These are phyloP conservation scores for Penicillium cataractarum DNA, from an alignment of 495 filamentous ascomycete genomes.

Conservation along the genomic window DNA sequence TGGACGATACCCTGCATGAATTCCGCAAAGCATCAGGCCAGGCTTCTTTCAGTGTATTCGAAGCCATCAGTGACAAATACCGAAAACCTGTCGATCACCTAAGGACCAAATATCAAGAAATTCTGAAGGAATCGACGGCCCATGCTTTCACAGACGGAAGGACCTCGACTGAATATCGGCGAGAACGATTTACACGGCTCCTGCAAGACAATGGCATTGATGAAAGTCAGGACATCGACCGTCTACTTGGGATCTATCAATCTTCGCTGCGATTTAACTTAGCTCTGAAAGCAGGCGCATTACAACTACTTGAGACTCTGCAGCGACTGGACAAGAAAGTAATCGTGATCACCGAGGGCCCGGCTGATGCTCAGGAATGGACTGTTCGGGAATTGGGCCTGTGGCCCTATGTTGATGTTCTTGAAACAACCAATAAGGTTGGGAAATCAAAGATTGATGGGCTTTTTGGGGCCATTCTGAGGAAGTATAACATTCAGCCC, in stretches of 20 bases:
- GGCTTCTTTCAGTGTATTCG: constrained; percentile 31
- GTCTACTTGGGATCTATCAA: constrained; percentile 31
- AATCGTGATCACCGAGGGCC: constrained; percentile 42
- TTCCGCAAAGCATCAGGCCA: constrained; percentile 37
- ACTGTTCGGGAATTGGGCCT: constrained; percentile 37
- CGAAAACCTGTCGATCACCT: constrained; percentile 20
- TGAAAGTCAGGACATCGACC: neutral
- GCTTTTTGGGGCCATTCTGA: constrained; percentile 35
- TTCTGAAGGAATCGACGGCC: constrained; percentile 34
- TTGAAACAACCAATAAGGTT: constrained; percentile 41
- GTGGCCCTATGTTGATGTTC: constrained; percentile 34
- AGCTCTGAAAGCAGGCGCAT: constrained; percentile 30
- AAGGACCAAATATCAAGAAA: constrained; percentile 25
- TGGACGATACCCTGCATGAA: constrained; percentile 49
- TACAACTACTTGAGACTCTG: constrained; percentile 27
- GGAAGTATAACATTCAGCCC: constrained; percentile 28
- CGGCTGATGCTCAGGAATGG: constrained; percentile 45
- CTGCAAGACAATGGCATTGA: constrained; percentile 23
- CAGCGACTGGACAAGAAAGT: constrained; percentile 33
- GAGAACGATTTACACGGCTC: constrained; percentile 38
- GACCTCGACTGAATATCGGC: constrained; percentile 41
- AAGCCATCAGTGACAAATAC: constrained; percentile 15
- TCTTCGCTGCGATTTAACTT: constrained; percentile 23
- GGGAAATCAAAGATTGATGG: constrained; percentile 40
- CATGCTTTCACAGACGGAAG: constrained; percentile 42